Conservation (phyloP, 495 filamentous ascomycete species). For the Neurospora discreta region DNA sequence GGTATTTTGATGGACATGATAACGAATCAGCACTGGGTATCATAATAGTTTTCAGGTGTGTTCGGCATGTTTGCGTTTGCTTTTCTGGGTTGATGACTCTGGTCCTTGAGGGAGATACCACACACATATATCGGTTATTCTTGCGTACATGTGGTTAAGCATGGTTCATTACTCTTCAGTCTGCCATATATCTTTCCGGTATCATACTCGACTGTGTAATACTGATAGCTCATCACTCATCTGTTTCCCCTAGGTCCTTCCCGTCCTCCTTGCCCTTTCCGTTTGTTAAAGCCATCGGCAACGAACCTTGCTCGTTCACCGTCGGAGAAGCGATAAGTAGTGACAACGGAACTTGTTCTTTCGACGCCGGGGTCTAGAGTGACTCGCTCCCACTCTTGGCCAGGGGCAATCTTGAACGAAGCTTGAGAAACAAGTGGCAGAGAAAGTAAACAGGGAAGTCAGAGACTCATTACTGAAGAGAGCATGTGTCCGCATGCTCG, state of each 20-base stretch:
- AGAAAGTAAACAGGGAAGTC: no score
- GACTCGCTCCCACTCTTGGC: neutral
- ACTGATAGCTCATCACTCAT: neutral
- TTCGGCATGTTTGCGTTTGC: neutral
- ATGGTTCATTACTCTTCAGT: neutral
- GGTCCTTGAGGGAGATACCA: neutral
- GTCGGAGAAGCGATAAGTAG: neutral
- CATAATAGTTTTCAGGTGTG: neutral
- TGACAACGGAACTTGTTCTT: neutral
- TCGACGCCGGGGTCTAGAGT: neutral
- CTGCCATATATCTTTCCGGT: neutral
- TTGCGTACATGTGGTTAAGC: neutral
- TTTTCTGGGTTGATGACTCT: neutral
- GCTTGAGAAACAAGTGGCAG: no score
- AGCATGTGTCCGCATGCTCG: no score
- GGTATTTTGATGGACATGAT: conserved; percentile 35
- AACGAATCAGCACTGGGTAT: neutral
- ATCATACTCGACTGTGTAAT: neutral
- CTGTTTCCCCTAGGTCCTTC: neutral
- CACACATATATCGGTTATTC: neutral
- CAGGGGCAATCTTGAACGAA: neutral
- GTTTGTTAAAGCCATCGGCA: neutral
- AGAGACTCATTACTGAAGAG: no score
- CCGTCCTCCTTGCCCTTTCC: neutral
- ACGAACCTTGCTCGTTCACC: neutral